Evolutionary conservation across 768 basidiomycete species (phyloP).

Genomic region (Tylopilus rubrobrunneus): DNA sequence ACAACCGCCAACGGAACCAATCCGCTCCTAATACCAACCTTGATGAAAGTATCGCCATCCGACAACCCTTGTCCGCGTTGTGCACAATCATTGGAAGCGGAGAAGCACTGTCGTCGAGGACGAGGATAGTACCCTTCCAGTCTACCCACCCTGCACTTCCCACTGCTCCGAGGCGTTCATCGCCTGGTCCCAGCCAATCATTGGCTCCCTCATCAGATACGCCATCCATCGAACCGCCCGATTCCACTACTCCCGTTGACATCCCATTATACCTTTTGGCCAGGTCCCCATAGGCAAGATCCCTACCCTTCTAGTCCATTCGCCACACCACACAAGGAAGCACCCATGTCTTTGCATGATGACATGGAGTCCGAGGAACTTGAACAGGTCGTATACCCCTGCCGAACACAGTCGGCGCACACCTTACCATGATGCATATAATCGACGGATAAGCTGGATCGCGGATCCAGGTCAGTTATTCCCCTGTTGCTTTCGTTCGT

Average conservation of each 20-base stretch:
- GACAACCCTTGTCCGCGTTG: slow-evolving; percentile 30
- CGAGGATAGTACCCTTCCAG: slow-evolving; percentile 36
- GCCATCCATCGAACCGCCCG: slow-evolving; percentile 34
- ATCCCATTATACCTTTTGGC: slow-evolving; percentile 37
- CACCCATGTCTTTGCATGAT: slow-evolving; percentile 44
- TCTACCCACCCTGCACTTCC: slow-evolving; percentile 32
- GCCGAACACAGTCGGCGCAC: slow-evolving; percentile 48
- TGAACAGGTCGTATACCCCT: slow-evolving; percentile 51
- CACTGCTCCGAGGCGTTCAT: too few species aligned
- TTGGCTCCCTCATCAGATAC: slow-evolving; percentile 50
- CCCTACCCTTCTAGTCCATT: slow-evolving; percentile 68
- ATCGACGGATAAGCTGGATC: slow-evolving; percentile 53
- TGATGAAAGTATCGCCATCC: slow-evolving; percentile 29
- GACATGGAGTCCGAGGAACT: slow-evolving; percentile 35
- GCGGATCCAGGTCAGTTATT: slow-evolving; percentile 59
- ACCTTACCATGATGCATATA: slow-evolving; percentile 41
- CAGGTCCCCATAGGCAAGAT: slow-evolving; percentile 42
- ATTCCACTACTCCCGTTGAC: slow-evolving; percentile 39
- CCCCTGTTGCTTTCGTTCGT: neutral
- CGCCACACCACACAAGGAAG: slow-evolving; percentile 65
- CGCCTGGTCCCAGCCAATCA: slow-evolving; percentile 26
- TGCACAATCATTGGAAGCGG: slow-evolving; percentile 44
- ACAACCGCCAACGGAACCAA: slow-evolving; percentile 21
- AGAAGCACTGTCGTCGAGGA: slow-evolving; percentile 68
- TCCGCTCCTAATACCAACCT: slow-evolving; percentile 24